Evolutionary conservation across 2,329 filamentous ascomycete genomes (phyloP).

Genomic region (Diaporthe batatas): DNA sequence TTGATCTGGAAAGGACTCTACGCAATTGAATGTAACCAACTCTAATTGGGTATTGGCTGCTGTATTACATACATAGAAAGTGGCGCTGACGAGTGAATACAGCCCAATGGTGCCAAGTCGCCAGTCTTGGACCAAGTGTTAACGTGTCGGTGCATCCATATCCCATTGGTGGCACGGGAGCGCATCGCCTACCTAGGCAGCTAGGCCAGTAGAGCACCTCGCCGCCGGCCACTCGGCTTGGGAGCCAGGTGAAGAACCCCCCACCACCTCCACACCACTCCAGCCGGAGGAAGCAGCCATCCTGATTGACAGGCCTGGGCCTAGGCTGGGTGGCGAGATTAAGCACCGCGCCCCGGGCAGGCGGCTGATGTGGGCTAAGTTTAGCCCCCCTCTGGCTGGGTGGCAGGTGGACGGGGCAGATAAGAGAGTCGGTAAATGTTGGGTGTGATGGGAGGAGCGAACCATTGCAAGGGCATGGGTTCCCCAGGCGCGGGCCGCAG

Average conservation of each 20-base stretch:
- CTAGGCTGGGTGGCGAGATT: constrained; percentile 13
- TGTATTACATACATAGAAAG: neutral
- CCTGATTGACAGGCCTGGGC: neutral
- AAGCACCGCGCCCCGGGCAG: constrained; percentile 20
- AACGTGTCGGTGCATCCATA: neutral
- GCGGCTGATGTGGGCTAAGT: constrained; percentile 30
- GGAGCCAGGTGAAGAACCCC: neutral
- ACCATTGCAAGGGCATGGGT: neutral
- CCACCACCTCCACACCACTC: neutral
- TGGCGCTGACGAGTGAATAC: neutral
- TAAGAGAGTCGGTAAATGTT: neutral
- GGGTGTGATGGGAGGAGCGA: constrained; percentile 2
- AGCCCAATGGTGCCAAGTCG: constrained; percentile 9
- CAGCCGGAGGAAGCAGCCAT: neutral
- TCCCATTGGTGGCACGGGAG: neutral
- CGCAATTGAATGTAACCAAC: neutral
- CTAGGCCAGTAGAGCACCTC: neutral
- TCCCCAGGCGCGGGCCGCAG: constrained; percentile 24
- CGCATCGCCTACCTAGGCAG: neutral
- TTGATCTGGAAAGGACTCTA: neutral
- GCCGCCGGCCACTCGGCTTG: constrained; percentile 4
- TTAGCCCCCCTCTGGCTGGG: constrained; percentile 1
- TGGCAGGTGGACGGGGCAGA: constrained; percentile 1
- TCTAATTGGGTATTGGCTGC: neutral
- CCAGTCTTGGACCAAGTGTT: neutral